These are phyloP conservation scores for Plasmodium inui DNA, from an alignment of 169 alveolate genomes.

Conservation along the genomic window DNA sequence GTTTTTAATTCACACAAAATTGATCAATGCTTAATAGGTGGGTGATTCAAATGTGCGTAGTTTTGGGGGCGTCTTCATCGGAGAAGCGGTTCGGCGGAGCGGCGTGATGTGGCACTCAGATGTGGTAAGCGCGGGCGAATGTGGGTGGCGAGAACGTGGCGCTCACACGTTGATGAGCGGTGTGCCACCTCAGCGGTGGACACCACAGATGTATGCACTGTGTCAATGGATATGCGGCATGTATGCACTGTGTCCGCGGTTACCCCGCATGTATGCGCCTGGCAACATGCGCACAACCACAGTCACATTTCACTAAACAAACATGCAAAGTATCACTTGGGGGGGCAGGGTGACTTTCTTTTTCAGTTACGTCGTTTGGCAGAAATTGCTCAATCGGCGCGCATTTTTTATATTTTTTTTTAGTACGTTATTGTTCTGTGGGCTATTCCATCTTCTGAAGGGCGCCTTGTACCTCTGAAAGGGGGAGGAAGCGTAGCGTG, in stretches of 20 bases:
- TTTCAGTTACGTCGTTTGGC: background rate
- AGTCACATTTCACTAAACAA: background rate
- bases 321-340: background rate
- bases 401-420: slow-evolving; percentile 4
- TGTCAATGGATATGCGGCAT: background rate
- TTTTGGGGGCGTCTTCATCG: background rate
- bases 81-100: background rate
- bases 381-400: background rate
- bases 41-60: background rate
- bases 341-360: background rate
- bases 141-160: background rate
- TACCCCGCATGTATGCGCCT: background rate
- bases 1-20: slow-evolving; percentile 32
- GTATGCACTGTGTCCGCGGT: background rate
- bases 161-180: background rate
- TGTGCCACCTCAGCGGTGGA: background rate
- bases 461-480: slow-evolving; percentile 36
- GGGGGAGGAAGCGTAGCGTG: background rate
- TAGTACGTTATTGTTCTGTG: slow-evolving; percentile 57
- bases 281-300: background rate
- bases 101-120: background rate
- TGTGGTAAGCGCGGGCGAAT: background rate
- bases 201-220: background rate
- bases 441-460: slow-evolving; percentile 73
- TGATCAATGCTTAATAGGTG: slow-evolving; percentile 3